These are phyloP conservation scores for Pseudogymnoascus sp. DNA, from an alignment of 2,329 filamentous ascomycete genomes.

Conservation along the genomic window DNA sequence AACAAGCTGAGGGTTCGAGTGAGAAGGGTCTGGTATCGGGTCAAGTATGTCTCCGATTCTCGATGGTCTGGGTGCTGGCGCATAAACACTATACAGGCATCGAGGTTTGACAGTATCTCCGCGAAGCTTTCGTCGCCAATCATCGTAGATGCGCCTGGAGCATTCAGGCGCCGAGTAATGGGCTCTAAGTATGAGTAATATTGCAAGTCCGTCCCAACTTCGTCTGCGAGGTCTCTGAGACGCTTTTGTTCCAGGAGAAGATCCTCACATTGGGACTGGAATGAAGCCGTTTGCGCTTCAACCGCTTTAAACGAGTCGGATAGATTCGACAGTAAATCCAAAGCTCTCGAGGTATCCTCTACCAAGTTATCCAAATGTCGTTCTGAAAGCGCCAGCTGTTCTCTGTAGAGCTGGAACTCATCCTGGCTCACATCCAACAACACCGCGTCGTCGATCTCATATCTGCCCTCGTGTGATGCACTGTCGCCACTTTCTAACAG, in stretches of 20 bases:
- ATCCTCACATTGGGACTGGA: constrained; percentile 86
- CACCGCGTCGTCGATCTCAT: constrained; percentile 52
- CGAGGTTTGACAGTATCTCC: constrained; percentile 78
- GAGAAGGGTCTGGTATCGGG: constrained; percentile 76
- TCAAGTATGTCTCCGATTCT: constrained; percentile 79
- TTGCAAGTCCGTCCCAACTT: constrained; percentile 81
- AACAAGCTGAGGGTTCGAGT: constrained; percentile 56
- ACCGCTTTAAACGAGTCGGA: constrained; percentile 83
- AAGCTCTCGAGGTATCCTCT: constrained; percentile 64
- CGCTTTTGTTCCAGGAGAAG: constrained; percentile 74
- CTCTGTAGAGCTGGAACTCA: constrained; percentile 74
- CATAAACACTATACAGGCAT: constrained; percentile 92
- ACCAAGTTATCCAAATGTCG: constrained; percentile 75
- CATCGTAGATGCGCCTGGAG: constrained; percentile 76
- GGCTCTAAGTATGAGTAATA: constrained; percentile 93
- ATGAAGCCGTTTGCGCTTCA: constrained; percentile 83
- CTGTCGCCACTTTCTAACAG: constrained; percentile 34
- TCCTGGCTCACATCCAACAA: constrained; percentile 76
- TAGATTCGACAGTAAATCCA: constrained; percentile 68
- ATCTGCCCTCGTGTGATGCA: constrained; percentile 51
- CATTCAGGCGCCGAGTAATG: constrained; percentile 82
- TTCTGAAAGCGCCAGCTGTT: constrained; percentile 73
- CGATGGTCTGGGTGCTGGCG: constrained; percentile 73
- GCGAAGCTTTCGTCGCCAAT: constrained; percentile 79
- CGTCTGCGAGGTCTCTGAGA: constrained; percentile 69